A percentile compares a stretch with the other conserved stretches of the same genome.
phyloP scores from a whole-genome alignment of 2,329 filamentous ascomycete species.

The Verticillium longisporum region DNA sequence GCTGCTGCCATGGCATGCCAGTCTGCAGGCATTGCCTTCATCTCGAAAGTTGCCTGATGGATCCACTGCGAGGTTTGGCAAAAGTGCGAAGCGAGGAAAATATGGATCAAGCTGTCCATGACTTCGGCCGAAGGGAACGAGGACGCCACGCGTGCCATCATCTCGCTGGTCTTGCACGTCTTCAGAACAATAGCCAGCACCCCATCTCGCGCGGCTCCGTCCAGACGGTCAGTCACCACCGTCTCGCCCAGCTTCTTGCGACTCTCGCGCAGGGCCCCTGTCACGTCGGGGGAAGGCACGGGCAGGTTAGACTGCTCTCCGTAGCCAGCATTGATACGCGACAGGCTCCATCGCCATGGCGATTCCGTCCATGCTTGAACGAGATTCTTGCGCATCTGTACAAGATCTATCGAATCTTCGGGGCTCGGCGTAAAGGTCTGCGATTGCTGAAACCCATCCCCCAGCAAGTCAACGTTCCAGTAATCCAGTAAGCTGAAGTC shows the following conservation, averaged over 20 bases:
- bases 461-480: slow-evolving; percentile 35
- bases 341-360: slow-evolving; percentile 43
- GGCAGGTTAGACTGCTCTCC: slow-evolving; percentile 38
- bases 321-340: slow-evolving; percentile 35
- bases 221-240: slow-evolving; percentile 35
- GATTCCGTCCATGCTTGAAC: slow-evolving; percentile 43
- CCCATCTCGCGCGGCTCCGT: slow-evolving; percentile 47
- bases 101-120: slow-evolving; percentile 54
- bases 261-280: slow-evolving; percentile 30
- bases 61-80: slow-evolving; percentile 54
- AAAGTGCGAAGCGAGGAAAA: slow-evolving; percentile 49
- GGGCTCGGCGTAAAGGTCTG: slow-evolving; percentile 19
- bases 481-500: slow-evolving; percentile 44
- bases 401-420: slow-evolving; percentile 34
- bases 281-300: slow-evolving; percentile 29
- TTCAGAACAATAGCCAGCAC: slow-evolving; percentile 58
- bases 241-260: slow-evolving; percentile 26
- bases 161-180: slow-evolving; percentile 44
- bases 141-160: slow-evolving; percentile 44
- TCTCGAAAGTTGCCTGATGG: slow-evolving; percentile 52
- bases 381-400: slow-evolving; percentile 38
- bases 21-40: slow-evolving; percentile 49
- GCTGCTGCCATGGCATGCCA: slow-evolving; percentile 54
- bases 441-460: slow-evolving; percentile 16
- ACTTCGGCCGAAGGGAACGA: slow-evolving; percentile 57